Base-by-base conservation (phyloP, 1,284 basidiomycete genomes). In the Meira miltonrushii region DNA sequence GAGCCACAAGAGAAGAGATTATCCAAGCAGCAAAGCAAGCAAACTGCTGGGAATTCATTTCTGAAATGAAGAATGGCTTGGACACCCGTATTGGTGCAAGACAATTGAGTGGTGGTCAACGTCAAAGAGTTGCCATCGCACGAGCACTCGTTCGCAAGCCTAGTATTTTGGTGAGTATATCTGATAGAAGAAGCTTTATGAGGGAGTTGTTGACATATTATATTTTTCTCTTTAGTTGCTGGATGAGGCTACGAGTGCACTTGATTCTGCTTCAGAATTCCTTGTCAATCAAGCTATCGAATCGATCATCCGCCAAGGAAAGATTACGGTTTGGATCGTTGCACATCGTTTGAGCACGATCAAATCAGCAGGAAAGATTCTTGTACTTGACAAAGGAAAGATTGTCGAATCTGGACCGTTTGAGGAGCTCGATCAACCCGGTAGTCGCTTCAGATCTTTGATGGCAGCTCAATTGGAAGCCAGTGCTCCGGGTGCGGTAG, bases 41-140 rank as follows among this genome's bases (percentile, higher is more conserved):
- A 2, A 95, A 97, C 72, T 97, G 94, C 79, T 62, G 68, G 33
- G 91, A 94, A 70, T 98, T 96, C 74, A 87, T 98, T 44, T 89
- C 89, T 85, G 86, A 87, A 2, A 85, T 98, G 82, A 92, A 93
- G 11, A 83, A 90, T 58, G 90, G 87, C 0, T 87, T 89, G 62
- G 87, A 89, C 64, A 90, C 89, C 0, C 81, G 84, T 63, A 77
- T 79, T 37, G 78, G 78, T n/a, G 69, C 78, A 0, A 66, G 75
- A 21, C 74, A 77, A 60, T 53, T 78, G 19, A 65, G 62, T 12
- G 81, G 81, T 10, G 82, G 81, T 25, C 82, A 82, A 64, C 66
- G 80, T 39, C 82, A 82, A 66, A 70, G 81, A 17, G 79, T 82
- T 25, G 81, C 81, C n/a, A 82, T 82, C 60, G 82, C 82, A 10